Evolutionary conservation across 2,329 filamentous ascomycete genomes (phyloP), one percentile per base, ranked within the genome.

Genomic region (Pseudogymnoascus sp.): DNA sequence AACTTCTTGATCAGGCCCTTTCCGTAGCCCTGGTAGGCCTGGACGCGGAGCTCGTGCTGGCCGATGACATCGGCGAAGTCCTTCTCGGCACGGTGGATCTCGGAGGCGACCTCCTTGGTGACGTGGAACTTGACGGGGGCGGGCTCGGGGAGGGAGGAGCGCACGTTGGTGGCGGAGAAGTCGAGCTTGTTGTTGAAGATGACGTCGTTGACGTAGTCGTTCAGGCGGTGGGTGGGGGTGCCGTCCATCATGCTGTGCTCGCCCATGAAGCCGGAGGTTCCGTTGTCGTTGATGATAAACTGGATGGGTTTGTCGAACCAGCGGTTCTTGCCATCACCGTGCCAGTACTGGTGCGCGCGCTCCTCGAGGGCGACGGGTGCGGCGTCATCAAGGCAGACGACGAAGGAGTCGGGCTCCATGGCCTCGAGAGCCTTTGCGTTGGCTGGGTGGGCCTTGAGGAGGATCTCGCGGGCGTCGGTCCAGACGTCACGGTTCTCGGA

Each of bases 241-340:
- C 96, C 95, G 74, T 99, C 95, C 96, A 99, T 99, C 95, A 99
- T 97, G 71, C 90, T 96, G 83, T 99, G 95, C 79, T 99, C 95
- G 72, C 95, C 95, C 83, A 92, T 93, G 83, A 99, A 99, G 65
- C 95, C 95, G 1, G 95, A 90, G 6, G 95, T 96, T 69, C 95
- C 95, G 75, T 99, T 99, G 75, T 99, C 93, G 77, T 96, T 97
- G 79, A 99, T 76, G 74, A 99, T 96, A 79, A 99, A 97, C 78
- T 99, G 93, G 61, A 96, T 80, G 5, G 95, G 95, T 83, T 99
- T 99, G 83, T 99, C 95, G 73, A 88, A 97, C 93, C 93, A 99
- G 68, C 95, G 87, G 81, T 99, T 99, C 69, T 85, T 81, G 63
- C 95, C 95, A 72, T 99, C 93, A 61, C 95, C 95, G 78, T 97